These are phyloP conservation scores for Pseudogymnoascus sp. DNA, from an alignment of 2,329 filamentous ascomycete genomes.

Conservation along the genomic window DNA sequence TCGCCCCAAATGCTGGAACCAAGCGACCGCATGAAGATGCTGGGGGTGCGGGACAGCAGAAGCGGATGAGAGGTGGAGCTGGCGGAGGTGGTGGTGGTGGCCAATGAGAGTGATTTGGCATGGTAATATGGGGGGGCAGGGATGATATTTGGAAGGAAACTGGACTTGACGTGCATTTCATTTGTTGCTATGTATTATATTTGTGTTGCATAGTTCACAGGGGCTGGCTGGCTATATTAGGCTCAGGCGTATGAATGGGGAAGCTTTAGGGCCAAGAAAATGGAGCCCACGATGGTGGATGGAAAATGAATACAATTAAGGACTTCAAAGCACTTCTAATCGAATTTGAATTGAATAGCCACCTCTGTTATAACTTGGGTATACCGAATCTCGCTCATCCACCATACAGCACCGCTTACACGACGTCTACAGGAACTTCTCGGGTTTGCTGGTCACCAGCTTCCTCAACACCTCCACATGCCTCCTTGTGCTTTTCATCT, in stretches of 20 bases:
- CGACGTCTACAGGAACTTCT: conserved; percentile 37
- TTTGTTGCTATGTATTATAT: conserved; percentile 8
- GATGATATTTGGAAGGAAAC: background rate
- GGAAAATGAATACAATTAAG: conserved; percentile 7
- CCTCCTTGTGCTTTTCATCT: conserved; percentile 55
- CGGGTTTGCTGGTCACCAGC: conserved; percentile 57
- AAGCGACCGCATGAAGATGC: conserved; percentile 28
- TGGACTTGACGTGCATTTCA: background rate
- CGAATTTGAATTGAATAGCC: background rate
- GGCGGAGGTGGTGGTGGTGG: background rate
- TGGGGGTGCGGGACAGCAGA: conserved; percentile 27
- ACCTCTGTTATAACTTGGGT: background rate
- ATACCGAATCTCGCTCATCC: background rate
- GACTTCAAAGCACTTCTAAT: background rate
- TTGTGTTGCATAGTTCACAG: background rate
- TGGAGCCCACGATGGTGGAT: background rate
- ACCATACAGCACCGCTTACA: background rate
- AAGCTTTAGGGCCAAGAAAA: background rate
- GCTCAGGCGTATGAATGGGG: conserved; percentile 5
- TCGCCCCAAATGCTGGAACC: conserved; percentile 24
- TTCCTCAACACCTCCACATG: conserved; percentile 61
- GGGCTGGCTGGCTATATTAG: background rate
- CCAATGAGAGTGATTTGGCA: background rate
- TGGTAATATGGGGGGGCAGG: background rate
- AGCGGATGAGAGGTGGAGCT: conserved; percentile 38